Evolutionary conservation across 108 stramenopile species (phyloP), one percentile per base, ranked within the genome.

Genomic region (Cylindrotheca fusiformis): DNA sequence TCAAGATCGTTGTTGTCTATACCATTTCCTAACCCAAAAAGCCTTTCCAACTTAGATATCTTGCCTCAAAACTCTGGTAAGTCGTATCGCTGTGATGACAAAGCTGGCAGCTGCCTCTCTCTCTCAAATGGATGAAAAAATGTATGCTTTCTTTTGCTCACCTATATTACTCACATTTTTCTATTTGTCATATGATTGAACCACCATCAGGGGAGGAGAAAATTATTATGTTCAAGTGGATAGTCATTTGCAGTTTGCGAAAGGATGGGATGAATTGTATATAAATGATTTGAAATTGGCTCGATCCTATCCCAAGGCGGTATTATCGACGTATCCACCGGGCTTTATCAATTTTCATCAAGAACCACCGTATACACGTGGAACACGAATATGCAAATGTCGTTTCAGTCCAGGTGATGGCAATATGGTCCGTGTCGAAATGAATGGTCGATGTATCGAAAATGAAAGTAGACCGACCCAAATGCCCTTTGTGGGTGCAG

Each of bases 101-200:
- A n/a, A n/a, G n/a, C n/a, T n/a, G n/a, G n/a, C n/a, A n/a, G n/a
- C n/a, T n/a, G n/a, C n/a, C n/a, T n/a, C n/a, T n/a, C n/a, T n/a
- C n/a, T n/a, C n/a, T n/a, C n/a, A n/a, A n/a, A n/a, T n/a, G n/a
- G n/a, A n/a, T n/a, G n/a, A n/a, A n/a, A n/a, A n/a, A n/a, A n/a
- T n/a, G n/a, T n/a, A n/a, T n/a, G n/a, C n/a, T n/a, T n/a, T n/a
- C n/a, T n/a, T n/a, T n/a, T n/a, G n/a, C n/a, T n/a, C n/a, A n/a
- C n/a, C n/a, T n/a, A n/a, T n/a, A n/a, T n/a, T n/a, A n/a, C n/a
- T n/a, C n/a, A n/a, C n/a, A n/a, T 41, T 41, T 41, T 41, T 14
- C 14, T 41, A 63, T 87, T 96, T 79, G 85, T 84, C 18, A 82
- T 82, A 46, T 96, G 95, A 69, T 71, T 98, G 33, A 96, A 95